Base-by-base conservation (phyloP, 202 grass and related monocot genomes). In the Miscanthus sacchariflorus region DNA sequence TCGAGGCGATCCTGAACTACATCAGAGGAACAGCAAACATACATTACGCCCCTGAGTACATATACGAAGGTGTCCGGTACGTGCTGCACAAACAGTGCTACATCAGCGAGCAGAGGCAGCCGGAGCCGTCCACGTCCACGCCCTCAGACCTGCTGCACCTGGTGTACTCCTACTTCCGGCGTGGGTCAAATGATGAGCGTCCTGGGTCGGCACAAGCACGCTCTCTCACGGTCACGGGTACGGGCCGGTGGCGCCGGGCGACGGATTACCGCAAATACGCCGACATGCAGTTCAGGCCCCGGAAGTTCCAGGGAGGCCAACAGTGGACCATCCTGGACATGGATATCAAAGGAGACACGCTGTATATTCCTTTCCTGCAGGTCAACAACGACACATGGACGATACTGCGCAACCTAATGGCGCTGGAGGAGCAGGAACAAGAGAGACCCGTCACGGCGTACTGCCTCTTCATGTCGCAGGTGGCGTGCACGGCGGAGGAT, bases 391-490 rank as follows among this genome's bases (percentile, higher is more conserved):
- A n/a, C 30, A 87, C 85, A 0, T 54, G 19, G 5, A 40, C 46
- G 28, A 42, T 87, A 27, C 70, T 87, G 2, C 75, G 68, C 18
- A 87, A 81, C 67, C 58, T 87, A 0, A 63, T 82, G 21, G 43
- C 40, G 1, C 58, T 87, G 9, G 85, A 76, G 73, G 21, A 50
- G 14, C 3, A 76, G 45, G 1, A 50, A 0, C 1, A 76, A 2
- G 2, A 76, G 45, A 76, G 45, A 7, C 73, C 73, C 5, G 45
- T 83, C 12, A 88, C 80, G 13, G 87, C 87, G 2, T 88, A 83
- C 73, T 88, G 86, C 18, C 2, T 77, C 4, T 88, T 88, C 72
- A 59, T 88, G 63, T 83, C 63, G 9, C 72, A 83, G 86, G 0
- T 88, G 3, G 88, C 88, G 10, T 48, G 77, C 70, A 76, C 59